A percentile compares a stretch with the other conserved stretches of the same genome.
These are phyloP conservation scores for Hymenochaete sp. DNA, from an alignment of 1,284 basidiomycete species.

Conservation along the genomic window DNA sequence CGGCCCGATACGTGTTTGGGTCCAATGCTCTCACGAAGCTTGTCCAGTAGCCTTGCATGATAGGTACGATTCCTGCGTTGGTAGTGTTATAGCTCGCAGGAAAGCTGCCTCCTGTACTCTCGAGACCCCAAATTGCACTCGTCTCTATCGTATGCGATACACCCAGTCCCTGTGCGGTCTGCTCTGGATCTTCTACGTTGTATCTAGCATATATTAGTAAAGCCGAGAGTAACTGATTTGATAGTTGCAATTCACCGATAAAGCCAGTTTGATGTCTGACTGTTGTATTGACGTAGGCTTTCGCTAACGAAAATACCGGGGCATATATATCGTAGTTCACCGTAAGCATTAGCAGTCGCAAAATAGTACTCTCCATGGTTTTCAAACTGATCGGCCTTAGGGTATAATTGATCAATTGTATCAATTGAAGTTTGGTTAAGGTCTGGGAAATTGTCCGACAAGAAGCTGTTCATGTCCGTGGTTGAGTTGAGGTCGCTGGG, in stretches of 20 bases:
- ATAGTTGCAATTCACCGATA: slow-evolving; percentile 13
- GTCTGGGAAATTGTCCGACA: slow-evolving; percentile 20
- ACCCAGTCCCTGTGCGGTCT: slow-evolving; percentile 17
- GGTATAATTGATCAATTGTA: slow-evolving; percentile 17
- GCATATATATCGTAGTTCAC: slow-evolving; percentile 20
- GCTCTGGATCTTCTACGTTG: slow-evolving; percentile 19
- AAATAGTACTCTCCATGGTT: slow-evolving; percentile 18
- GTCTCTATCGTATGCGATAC: slow-evolving; percentile 19
- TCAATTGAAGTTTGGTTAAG: slow-evolving; percentile 14
- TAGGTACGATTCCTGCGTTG: slow-evolving; percentile 17
- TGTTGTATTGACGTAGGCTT: slow-evolving; percentile 9
- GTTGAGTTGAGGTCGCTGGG: slow-evolving; percentile 15
- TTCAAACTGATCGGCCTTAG: slow-evolving; percentile 14
- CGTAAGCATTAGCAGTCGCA: slow-evolving; percentile 18
- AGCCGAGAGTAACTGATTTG: too few species aligned
- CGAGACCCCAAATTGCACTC: slow-evolving; percentile 19
- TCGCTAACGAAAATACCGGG: slow-evolving; percentile 19
- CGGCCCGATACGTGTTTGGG: slow-evolving; percentile 14
- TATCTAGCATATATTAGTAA: slow-evolving; percentile 15
- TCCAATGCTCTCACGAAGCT: slow-evolving; percentile 20
- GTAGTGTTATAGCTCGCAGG: slow-evolving; percentile 17
- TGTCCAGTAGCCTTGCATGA: slow-evolving; percentile 20
- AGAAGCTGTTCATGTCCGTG: slow-evolving; percentile 19
- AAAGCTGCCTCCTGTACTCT: slow-evolving; percentile 17
- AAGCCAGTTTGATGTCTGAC: slow-evolving; percentile 14